These are phyloP conservation scores for Curvularia spicifera DNA, from an alignment of 2,329 filamentous ascomycete genomes.

Conservation along the genomic window DNA sequence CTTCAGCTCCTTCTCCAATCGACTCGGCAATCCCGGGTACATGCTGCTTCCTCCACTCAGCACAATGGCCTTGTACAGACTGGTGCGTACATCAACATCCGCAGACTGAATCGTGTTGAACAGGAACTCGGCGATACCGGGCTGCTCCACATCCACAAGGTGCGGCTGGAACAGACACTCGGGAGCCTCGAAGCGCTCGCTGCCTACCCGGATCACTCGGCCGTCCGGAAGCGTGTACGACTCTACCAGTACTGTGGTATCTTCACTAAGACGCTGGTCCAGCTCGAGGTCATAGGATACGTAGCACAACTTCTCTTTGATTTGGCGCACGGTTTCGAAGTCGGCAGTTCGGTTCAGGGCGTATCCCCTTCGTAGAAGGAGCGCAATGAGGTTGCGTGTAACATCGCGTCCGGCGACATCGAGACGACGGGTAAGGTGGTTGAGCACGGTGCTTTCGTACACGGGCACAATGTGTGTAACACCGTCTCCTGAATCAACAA, in stretches of 20 bases:
- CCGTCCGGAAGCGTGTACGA: conserved; percentile 97
- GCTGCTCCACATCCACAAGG: conserved; percentile 95
- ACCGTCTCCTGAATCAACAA: conserved; percentile 97
- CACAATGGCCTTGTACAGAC: conserved; percentile 96
- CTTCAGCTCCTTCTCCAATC: conserved; percentile 98
- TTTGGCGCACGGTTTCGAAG: conserved; percentile 96
- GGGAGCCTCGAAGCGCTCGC: conserved; percentile 95
- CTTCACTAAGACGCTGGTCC: conserved; percentile 93
- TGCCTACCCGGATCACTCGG: conserved; percentile 92
- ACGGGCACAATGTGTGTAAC: conserved; percentile 99
- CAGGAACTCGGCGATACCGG: conserved; percentile 93
- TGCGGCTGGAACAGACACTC: conserved; percentile 99
- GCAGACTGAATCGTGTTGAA: conserved; percentile 99
- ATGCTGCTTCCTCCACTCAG: conserved; percentile 97
- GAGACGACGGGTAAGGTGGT: conserved; percentile 90
- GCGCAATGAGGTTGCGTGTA: conserved; percentile 95
- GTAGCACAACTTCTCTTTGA: conserved; percentile 99
- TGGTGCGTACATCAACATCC: conserved; percentile 92
- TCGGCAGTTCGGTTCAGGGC: conserved; percentile 97
- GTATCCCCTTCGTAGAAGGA: conserved; percentile 91
- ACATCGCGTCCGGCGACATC: conserved; percentile 97
- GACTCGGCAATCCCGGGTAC: conserved; percentile 94
- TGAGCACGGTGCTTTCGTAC: conserved; percentile 96
- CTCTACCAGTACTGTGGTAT: conserved; percentile 95
- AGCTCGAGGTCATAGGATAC: conserved; percentile 97